Base-by-base conservation (phyloP, 2,329 filamentous ascomycete genomes). In the Arthrobotrys iridis region DNA sequence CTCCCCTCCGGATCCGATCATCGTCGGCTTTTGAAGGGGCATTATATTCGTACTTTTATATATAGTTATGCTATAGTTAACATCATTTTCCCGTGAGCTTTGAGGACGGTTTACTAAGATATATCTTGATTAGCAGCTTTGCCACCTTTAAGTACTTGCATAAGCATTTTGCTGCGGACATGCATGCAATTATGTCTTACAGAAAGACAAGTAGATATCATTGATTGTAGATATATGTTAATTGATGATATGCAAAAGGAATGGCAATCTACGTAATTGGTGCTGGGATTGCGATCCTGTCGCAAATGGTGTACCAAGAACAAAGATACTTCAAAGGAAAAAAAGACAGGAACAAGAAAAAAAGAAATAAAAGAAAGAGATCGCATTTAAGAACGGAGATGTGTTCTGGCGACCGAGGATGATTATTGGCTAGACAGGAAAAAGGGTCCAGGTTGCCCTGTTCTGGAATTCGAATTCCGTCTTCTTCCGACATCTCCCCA, bases 401-500 rank as follows among this genome's bases (percentile, higher is more conserved):
- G 30, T 55, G 50, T 55, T n/a, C 50, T 55, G 35, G 50, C 50
- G 50, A 37, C 50, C 50, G 50, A 37, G n/a, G n/a, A n/a, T n/a
- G n/a, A n/a, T n/a, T n/a, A n/a, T n/a, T n/a, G n/a, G n/a, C n/a
- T 24, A 7, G 18, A 37, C 30, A 24, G 50, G 37, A 37, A 33
- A 10, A 33, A 55, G 50, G 50, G 50, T 55, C 50, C 50, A 55
- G 24, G 30, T 55, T 55, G 50, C 50, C 50, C 24, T n/a, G 50
- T 37, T 13, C n/a, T n/a, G n/a, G n/a, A n/a, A n/a, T n/a, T 55
- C 28, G 50, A 55, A 55, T 55, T 55, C 50, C 50, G 50, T 55
- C 50, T 55, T 55, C 50, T 55, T 55, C 50, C 50, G 50, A 55
- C 13, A 20, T 30, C 1, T 37, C 24, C n/a, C n/a, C n/a, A n/a